Conservation (phyloP, 768 basidiomycete species). For the Hericium coralloides region DNA sequence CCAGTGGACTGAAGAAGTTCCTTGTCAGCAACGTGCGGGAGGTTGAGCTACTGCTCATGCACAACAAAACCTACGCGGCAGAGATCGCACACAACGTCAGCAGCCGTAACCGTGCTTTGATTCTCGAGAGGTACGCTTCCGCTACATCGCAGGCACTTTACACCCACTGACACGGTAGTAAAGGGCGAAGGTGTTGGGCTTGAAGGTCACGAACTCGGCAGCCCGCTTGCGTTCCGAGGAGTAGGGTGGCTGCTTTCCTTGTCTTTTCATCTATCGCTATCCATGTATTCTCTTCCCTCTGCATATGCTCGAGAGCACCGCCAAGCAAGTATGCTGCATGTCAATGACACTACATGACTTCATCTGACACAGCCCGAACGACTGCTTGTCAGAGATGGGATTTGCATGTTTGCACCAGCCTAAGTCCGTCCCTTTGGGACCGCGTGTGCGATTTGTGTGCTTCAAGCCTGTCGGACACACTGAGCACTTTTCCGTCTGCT, state of each 20-base stretch:
- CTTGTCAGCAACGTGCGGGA: conserved; percentile 91
- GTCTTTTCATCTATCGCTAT: conserved; percentile 25
- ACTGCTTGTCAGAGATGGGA: no score
- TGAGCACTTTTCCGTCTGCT: no score
- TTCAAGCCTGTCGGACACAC: no score
- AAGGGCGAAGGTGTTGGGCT: conserved; percentile 70
- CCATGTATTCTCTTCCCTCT: conserved; percentile 39
- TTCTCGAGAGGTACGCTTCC: conserved; percentile 66
- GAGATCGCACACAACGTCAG: conserved; percentile 96
- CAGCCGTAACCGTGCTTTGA: conserved; percentile 87
- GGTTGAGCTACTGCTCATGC: conserved; percentile 93
- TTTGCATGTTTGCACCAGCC: no score
- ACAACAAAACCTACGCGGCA: conserved; percentile 93
- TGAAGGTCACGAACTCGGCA: conserved; percentile 92
- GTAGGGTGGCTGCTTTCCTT: conserved; percentile 37
- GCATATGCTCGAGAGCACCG: conserved; percentile 41
- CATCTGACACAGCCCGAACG: no score
- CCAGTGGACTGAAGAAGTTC: conserved; percentile 94
- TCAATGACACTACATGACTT: neutral
- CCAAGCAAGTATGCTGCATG: conserved; percentile 37
- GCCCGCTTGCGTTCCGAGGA: conserved; percentile 95
- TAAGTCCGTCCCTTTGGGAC: no score
- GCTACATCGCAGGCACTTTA: neutral
- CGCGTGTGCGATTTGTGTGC: no score
- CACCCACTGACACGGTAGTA: conserved; percentile 1